Conservation (phyloP, 257 asterid species). For the Penstemon davidsonii region DNA sequence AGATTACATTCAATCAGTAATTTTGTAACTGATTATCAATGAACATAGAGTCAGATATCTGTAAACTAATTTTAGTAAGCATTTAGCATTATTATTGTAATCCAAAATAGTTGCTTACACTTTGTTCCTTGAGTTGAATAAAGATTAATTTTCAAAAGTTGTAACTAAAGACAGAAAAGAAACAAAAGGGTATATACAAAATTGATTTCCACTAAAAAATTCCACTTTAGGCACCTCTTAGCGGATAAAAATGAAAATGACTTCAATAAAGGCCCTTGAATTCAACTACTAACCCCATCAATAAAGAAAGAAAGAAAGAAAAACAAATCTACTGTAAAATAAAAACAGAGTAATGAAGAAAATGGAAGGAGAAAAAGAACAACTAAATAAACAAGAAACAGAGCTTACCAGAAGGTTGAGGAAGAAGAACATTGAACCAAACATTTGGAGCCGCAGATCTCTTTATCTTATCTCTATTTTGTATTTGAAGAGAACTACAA, state of each 20-base stretch:
- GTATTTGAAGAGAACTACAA: conserved; percentile 6
- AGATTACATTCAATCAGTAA: too few relatives aligned
- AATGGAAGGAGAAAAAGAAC: not conserved
- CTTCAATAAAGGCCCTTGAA: too few relatives aligned
- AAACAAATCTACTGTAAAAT: not conserved
- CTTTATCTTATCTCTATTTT: conserved; percentile 21
- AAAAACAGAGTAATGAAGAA: not conserved
- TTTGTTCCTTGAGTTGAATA: not conserved
- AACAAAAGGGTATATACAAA: not conserved
- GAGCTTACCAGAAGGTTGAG: conserved; percentile 31
- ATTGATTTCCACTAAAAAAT: not conserved
- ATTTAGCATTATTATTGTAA: too few relatives aligned
- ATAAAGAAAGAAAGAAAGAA: not conserved
- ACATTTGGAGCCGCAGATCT: conserved; percentile 37
- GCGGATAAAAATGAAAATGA: too few relatives aligned
- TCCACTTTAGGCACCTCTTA: not conserved
- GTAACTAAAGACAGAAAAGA: not conserved
- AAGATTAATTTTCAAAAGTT: not conserved
- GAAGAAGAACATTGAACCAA: conserved; percentile 35
- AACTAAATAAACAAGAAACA: conserved; percentile 6
- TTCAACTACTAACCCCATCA: not conserved
- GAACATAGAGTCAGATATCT: too few relatives aligned
- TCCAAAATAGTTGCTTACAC: too few relatives aligned
- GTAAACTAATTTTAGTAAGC: too few relatives aligned
- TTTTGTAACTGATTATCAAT: too few relatives aligned